Conservation (phyloP, 352 stramenopile genomes). For the Phytopythium sindhum region DNA sequence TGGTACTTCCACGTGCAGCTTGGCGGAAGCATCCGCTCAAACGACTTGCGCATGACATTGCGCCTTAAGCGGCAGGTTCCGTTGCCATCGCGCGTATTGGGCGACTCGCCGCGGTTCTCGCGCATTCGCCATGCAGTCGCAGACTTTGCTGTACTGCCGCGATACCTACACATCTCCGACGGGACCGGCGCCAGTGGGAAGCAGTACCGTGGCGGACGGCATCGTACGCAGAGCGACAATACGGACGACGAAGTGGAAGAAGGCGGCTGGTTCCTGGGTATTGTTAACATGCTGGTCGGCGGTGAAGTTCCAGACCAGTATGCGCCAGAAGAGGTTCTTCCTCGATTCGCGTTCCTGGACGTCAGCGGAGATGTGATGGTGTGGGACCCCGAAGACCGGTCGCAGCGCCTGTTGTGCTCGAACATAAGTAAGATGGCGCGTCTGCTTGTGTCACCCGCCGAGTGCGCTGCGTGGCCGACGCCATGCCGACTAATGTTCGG, state of each 20-base stretch:
- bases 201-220: conserved; percentile 14
- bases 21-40: conserved; percentile 38
- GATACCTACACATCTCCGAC: conserved; percentile 52
- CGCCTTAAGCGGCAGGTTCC: conserved; percentile 42
- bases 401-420: conserved; percentile 55
- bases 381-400: conserved; percentile 74
- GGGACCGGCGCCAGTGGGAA: conserved; percentile 24
- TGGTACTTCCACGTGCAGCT: conserved; percentile 49
- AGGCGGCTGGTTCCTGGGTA: conserved; percentile 53
- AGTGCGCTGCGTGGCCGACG: conserved; percentile 50
- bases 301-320: conserved; percentile 74
- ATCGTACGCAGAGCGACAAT: conserved; percentile 23
- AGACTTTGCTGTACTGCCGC: conserved; percentile 54
- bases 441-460: conserved; percentile 37
- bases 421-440: conserved; percentile 66
- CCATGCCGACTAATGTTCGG: conserved; percentile 63
- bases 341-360: conserved; percentile 60
- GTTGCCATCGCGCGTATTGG: conserved; percentile 34
- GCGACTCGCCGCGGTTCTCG: conserved; percentile 7
- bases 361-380: conserved; percentile 57
- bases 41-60: conserved; percentile 36
- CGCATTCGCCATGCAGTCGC: neutral
- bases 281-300: conserved; percentile 58
- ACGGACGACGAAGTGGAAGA: conserved; percentile 46
- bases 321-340: conserved; percentile 59